A percentile compares a stretch with the other conserved stretches of the same genome.
Conservation (phyloP, 257 asterid genomes). For the Nicotiana benthamiana region DNA sequence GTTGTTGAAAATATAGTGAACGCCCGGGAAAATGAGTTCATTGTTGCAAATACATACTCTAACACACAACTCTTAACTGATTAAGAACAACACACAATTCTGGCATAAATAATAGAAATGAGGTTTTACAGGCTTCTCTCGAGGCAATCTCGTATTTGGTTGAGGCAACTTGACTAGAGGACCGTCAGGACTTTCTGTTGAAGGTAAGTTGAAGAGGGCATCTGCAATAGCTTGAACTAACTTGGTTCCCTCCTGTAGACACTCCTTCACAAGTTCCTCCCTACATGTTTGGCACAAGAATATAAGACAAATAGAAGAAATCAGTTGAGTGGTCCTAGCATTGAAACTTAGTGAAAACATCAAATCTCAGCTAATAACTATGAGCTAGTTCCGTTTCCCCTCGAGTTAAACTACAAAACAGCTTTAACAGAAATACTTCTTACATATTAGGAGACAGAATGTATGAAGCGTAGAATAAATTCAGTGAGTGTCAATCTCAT, state of each 20-base stretch:
- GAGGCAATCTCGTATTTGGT: constrained; percentile 68
- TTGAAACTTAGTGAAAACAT: background rate
- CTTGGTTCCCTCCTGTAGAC: constrained; percentile 59
- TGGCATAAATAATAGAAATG: background rate
- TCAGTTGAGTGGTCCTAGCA: background rate
- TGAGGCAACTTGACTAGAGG: constrained; percentile 77
- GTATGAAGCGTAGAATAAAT: background rate
- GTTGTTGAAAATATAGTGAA: background rate
- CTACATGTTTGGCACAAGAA: constrained; percentile 20
- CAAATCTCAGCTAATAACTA: background rate
- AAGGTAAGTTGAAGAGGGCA: constrained; percentile 68
- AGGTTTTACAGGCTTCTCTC: constrained; percentile 64
- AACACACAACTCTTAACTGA: background rate
- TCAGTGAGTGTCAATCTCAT: background rate
- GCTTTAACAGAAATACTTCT: background rate
- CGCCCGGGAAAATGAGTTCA: background rate
- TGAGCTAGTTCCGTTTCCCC: background rate
- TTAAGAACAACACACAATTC: background rate
- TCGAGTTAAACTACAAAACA: background rate
- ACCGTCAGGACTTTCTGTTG: constrained; percentile 65
- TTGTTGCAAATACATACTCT: background rate
- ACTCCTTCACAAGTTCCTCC: constrained; percentile 60
- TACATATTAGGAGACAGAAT: background rate
- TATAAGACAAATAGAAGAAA: background rate
- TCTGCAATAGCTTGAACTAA: constrained; percentile 81